Evolutionary conservation across 2,329 filamentous ascomycete species (phyloP).

Genomic region (Teratosphaeria destructans): DNA sequence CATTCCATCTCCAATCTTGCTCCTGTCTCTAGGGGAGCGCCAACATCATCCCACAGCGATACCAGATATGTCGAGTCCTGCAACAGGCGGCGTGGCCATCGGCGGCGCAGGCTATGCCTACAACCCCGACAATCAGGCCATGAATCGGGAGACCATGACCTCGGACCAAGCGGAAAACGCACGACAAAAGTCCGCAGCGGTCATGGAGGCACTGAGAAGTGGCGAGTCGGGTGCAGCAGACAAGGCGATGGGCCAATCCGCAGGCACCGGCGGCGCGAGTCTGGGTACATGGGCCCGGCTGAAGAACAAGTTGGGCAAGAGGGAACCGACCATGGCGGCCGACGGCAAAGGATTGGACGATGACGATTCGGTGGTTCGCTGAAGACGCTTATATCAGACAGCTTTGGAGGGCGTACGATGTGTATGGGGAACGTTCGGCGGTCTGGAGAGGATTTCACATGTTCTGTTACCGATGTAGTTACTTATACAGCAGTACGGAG

Average conservation of each 20-base stretch:
- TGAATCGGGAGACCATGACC: conserved; percentile 15
- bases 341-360: not conserved
- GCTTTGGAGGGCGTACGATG: not conserved
- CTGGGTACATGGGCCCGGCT: not conserved
- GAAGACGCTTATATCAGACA: not conserved
- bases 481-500: too few species aligned
- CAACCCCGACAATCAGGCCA: conserved; percentile 14
- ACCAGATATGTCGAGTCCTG: too few species aligned
- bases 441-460: not conserved
- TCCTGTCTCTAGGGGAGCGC: not conserved
- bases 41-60: not conserved
- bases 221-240: conserved; percentile 17
- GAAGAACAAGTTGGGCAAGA: not conserved
- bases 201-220: conserved; percentile 18
- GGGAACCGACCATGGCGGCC: not conserved
- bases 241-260: conserved; percentile 9
- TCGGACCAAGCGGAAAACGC: conserved; percentile 15
- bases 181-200: conserved; percentile 10
- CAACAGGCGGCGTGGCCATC: not conserved
- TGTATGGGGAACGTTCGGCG: not conserved
- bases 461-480: too few species aligned
- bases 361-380: not conserved
- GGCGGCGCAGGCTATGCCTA: conserved; percentile 6
- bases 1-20: not conserved
- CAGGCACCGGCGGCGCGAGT: not conserved